Conservation (phyloP, 306 rosid species). For the Cajanus cajan region DNA sequence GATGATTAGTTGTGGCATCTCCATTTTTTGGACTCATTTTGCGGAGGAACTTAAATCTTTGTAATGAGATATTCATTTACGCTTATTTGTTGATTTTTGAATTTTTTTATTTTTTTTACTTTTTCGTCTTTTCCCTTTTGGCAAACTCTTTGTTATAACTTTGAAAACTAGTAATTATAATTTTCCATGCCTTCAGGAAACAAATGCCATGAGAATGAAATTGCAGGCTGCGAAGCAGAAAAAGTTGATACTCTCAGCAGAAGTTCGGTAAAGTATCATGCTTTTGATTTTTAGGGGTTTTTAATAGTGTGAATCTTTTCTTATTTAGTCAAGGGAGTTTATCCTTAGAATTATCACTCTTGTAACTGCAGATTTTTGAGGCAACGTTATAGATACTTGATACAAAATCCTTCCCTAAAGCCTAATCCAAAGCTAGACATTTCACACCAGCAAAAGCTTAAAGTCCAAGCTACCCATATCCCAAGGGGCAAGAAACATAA, state of each 20-base stretch:
- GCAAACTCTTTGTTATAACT: neutral
- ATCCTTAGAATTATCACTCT: neutral
- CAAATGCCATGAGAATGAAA: conserved; percentile 54
- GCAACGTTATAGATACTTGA: conserved; percentile 56
- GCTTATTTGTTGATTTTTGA: neutral
- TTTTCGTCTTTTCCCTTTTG: neutral
- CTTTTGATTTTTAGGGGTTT: neutral
- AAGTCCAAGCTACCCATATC: conserved; percentile 27
- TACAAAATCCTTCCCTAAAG: conserved; percentile 38
- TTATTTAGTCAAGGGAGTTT: neutral
- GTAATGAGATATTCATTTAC: neutral
- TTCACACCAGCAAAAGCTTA: conserved; percentile 35
- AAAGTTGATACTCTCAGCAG: conserved; percentile 53
- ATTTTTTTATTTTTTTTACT: neutral
- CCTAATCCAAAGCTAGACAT: conserved; percentile 42
- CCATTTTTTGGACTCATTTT: neutral
- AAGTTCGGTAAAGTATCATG: conserved; percentile 57
- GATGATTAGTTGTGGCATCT: neutral
- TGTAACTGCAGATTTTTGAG: conserved; percentile 63
- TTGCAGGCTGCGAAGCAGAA: conserved; percentile 54
- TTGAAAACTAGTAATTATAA: neutral
- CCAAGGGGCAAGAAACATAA: conserved; percentile 41
- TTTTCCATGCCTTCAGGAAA: conserved; percentile 49
- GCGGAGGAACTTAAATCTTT: neutral
- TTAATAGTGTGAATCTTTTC: neutral